Conservation (phyloP, 1,284 basidiomycete species). For the Tetrapyrgos nigripes region DNA sequence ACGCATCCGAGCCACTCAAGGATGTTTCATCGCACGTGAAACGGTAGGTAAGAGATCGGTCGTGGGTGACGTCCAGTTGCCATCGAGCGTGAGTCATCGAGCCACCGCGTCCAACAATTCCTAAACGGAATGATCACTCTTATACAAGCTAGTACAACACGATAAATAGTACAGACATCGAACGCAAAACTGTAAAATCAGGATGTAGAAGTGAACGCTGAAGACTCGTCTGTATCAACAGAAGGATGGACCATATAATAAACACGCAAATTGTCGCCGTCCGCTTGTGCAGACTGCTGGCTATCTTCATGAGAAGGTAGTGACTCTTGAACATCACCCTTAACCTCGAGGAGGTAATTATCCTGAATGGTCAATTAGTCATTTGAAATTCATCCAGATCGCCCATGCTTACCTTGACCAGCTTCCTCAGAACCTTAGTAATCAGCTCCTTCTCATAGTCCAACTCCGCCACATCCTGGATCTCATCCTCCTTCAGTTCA, state of each 20-base stretch:
- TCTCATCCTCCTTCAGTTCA: constrained; percentile 85
- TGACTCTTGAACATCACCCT: constrained; percentile 82
- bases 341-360: constrained; percentile 84
- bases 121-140: too few species aligned
- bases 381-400: constrained; percentile 7
- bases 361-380: constrained; percentile 57
- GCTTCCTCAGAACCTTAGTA: constrained; percentile 86
- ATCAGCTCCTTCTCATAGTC: constrained; percentile 93
- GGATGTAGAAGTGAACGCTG: constrained; percentile 19
- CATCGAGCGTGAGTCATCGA: too few species aligned
- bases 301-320: constrained; percentile 69
- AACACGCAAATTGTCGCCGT: constrained; percentile 65
- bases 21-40: too few species aligned
- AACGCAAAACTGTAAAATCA: neutral
- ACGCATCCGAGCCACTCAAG: neutral
- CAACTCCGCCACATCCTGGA: constrained; percentile 88
- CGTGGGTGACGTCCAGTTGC: too few species aligned
- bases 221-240: constrained; percentile 70
- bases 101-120: neutral
- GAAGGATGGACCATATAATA: constrained; percentile 85
- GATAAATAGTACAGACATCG: constrained; percentile 1
- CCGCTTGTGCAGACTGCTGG: constrained; percentile 50
- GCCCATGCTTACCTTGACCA: constrained; percentile 78
- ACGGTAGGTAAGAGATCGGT: neutral
- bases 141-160: constrained; percentile 1